Conservation (phyloP, 164 flowering plant genomes). For the Liriodendron chinense region DNA sequence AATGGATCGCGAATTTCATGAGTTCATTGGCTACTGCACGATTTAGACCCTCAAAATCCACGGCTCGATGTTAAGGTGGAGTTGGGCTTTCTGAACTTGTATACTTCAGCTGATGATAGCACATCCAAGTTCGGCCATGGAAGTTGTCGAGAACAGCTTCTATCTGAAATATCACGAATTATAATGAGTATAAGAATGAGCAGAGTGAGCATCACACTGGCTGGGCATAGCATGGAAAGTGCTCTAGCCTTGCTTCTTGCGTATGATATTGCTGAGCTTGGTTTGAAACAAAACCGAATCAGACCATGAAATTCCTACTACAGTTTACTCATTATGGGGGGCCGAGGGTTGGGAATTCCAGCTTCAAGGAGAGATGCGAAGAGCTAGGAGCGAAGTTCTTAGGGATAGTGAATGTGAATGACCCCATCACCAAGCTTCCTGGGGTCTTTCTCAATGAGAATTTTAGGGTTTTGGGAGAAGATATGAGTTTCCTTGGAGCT, state of each 20-base stretch:
- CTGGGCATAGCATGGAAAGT: constrained; percentile 93
- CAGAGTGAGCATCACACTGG: constrained; percentile 59
- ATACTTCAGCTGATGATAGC: constrained; percentile 25
- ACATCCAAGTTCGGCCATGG: constrained; percentile 26
- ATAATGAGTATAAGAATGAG: constrained; percentile 37
- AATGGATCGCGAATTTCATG: constrained; percentile 79
- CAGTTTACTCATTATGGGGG: constrained; percentile 80
- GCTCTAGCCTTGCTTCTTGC: constrained; percentile 68
- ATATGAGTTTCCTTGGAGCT: constrained; percentile 57
- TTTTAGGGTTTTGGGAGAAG: constrained; percentile 46
- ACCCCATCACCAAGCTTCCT: constrained; percentile 39
- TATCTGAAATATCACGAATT: constrained; percentile 28
- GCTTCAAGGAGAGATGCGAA: constrained; percentile 64
- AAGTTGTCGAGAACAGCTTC: constrained; percentile 38
- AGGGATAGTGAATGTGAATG: constrained; percentile 73
- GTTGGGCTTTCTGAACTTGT: constrained; percentile 29
- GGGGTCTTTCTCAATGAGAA: constrained; percentile 42
- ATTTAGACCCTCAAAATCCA: constrained; percentile 52
- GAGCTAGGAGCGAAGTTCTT: constrained; percentile 67
- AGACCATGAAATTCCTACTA: constrained; percentile 34
- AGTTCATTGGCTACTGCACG: constrained; percentile 64
- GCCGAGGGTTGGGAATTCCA: constrained; percentile 72
- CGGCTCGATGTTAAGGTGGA: constrained; percentile 63
- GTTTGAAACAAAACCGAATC: constrained; percentile 30
- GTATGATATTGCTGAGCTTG: constrained; percentile 75